These are phyloP conservation scores for Epicoccum sorghinum DNA, from an alignment of 2,329 filamentous ascomycete species.

Conservation along the genomic window DNA sequence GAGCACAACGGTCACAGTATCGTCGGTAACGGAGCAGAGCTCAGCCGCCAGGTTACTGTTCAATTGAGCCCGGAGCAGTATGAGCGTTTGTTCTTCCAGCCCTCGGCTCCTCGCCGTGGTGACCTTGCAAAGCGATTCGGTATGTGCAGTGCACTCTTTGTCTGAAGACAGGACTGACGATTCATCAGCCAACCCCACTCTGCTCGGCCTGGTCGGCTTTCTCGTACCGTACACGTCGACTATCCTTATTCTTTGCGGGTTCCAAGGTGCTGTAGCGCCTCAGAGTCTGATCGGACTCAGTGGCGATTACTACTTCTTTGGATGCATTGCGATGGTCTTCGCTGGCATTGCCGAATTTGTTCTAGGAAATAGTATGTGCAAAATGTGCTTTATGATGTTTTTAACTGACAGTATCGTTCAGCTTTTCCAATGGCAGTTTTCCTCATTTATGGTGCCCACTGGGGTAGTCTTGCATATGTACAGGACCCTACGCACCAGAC, in stretches of 20 bases:
- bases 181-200: slow-evolving; percentile 21
- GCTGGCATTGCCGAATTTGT: slow-evolving; percentile 30
- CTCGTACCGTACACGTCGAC: slow-evolving; percentile 30
- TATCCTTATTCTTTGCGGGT: slow-evolving; percentile 27
- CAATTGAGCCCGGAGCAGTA: slow-evolving; percentile 28
- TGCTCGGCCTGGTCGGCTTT: slow-evolving; percentile 28
- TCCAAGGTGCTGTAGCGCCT: slow-evolving; percentile 26
- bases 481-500: slow-evolving; percentile 28
- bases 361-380: slow-evolving; percentile 25
- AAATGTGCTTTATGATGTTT: not conserved
- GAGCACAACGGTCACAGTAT: slow-evolving; percentile 20
- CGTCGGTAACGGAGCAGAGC: slow-evolving; percentile 10
- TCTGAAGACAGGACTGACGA: not conserved
- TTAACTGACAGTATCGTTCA: not conserved
- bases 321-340: slow-evolving; percentile 26
- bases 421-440: slow-evolving; percentile 33
- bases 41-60: slow-evolving; percentile 30
- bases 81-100: slow-evolving; percentile 33
- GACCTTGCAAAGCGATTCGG: slow-evolving; percentile 30
- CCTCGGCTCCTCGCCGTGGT: slow-evolving; percentile 26
- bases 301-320: slow-evolving; percentile 34
- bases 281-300: slow-evolving; percentile 27
- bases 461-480: slow-evolving; percentile 27
- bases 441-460: slow-evolving; percentile 29
- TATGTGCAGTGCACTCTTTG: not conserved